Evolutionary conservation across 2,329 filamentous ascomycete genomes (phyloP).

Genomic region (Botrytis pseudocinerea): DNA sequence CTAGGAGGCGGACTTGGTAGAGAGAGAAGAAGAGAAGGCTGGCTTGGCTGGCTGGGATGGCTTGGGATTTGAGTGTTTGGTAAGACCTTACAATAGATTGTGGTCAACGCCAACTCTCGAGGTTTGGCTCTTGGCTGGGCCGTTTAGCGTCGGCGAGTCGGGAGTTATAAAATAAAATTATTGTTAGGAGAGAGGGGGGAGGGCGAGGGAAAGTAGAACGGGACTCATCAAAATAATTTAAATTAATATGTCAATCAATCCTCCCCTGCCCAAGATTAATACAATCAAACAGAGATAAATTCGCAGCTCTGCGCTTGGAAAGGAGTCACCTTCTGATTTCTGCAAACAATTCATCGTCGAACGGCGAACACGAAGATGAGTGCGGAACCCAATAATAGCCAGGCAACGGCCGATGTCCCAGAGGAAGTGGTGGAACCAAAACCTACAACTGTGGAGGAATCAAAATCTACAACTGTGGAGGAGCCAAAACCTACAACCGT

Average conservation of each 20-base stretch:
- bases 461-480: neutral
- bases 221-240: neutral
- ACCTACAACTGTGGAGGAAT: neutral
- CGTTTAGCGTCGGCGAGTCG: neutral
- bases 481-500: neutral
- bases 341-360: neutral
- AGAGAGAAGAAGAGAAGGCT: neutral
- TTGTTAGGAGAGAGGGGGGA: neutral
- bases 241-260: neutral
- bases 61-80: neutral
- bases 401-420: neutral
- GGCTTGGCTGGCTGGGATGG: neutral
- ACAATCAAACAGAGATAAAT: neutral
- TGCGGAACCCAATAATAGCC: constrained; percentile 1
- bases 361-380: neutral
- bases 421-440: neutral
- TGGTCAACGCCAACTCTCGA: neutral
- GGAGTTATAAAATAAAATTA: neutral
- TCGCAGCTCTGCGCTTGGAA: neutral
- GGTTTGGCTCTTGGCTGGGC: too few relatives aligned
- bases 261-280: neutral
- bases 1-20: too few relatives aligned
- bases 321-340: neutral
- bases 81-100: neutral
- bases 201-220: neutral